Base-by-base conservation (phyloP, 2,329 filamentous ascomycete species). In the Cordyceps cicadae region DNA sequence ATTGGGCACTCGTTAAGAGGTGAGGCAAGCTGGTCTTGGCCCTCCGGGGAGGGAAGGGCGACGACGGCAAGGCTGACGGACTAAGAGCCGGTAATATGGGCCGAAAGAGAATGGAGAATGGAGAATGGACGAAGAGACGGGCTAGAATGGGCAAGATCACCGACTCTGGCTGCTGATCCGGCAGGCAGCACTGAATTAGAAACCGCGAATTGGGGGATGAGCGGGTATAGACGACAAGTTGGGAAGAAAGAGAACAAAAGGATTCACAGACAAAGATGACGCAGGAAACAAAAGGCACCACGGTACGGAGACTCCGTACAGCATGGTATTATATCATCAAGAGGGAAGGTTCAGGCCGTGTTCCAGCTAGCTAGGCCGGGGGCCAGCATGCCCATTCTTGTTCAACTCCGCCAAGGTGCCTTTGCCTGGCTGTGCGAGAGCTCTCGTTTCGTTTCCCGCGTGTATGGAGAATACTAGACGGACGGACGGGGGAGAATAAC, bases 221-320 rank as follows among this genome's bases (percentile, higher is more conserved):
- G 26, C n/a, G 58, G 46, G 43, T 52, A 52, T 46, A 62, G n/a
- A 45, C 53, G 51, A 51, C 37, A 21, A 15, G 34, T 21, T 32
- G 34, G 48, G 29, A 39, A 63, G 52, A 48, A 29, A 29, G 29
- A 37, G 54, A 63, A 60, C 52, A 63, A 62, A 62, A 62, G 56
- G 55, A 62, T 59, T 62, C 60, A 59, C 48, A 43, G 50, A 62
- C 60, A 59, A 61, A 57, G 59, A 37, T 48, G 53, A 60, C 59
- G 59, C 37, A 45, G 45, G 60, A 45, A 52, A 62, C 60, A 62
- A 59, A 62, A 54, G 60, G 60, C 50, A 50, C 52, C 52, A 61
- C 45, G 14, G 48, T 53, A 61, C 24, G 24, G 24, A 24, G 24
- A 24, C 29, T 29, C 29, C 29, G 29, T 29, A 29, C 50, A 50